Base-by-base conservation (phyloP, 1,139 yeast genomes). In the Pneumocystis canis region DNA sequence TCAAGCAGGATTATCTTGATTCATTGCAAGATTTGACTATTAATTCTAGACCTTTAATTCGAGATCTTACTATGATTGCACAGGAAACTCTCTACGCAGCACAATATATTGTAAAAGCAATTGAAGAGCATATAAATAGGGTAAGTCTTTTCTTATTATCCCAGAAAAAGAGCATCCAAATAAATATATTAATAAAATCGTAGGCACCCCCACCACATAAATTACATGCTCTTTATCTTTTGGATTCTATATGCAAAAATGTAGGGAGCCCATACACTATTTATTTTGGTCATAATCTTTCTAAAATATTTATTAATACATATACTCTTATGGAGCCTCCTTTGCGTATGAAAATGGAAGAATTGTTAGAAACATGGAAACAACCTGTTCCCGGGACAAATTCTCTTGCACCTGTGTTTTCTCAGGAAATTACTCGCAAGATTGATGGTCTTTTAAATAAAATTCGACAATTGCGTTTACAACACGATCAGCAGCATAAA, bases 211-310 rank as follows among this genome's bases (percentile, higher is more conserved):
- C 97, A 1, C 81, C 82, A 28, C 90, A 88, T 69, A 92, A 92
- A 74, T 78, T 92, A 63, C 92, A 82, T 70, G 84, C 94, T 3
- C 78, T 92, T 68, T 92, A 90, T 72, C 79, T 90, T 61, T 75
- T 92, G 64, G 98, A 92, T 73, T 89, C 97, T n/a, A 86, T 92
- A 60, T 87, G 95, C 74, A 92, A 92, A 74, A 87, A 85, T 69
- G 85, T 89, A 30, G 97, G 97, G 5, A 81, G 84, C 66, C 97
- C 97, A 0, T 92, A 90, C 72, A 87, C 89, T 41, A 78, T 83
- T 11, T 74, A 86, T 65, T 83, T 90, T 71, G 86, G 89, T 5
- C 70, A 81, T 76, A 84, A 84, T 62, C 76, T 89, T 58, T 84
- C 79, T 74, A 81, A 79, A 68, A 76, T 87, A 2, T 92, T 85